A percentile compares a stretch with the other conserved stretches of the same genome.
These are phyloP conservation scores for Corchorus capsularis DNA, from an alignment of 345 rosid species.

Conservation along the genomic window DNA sequence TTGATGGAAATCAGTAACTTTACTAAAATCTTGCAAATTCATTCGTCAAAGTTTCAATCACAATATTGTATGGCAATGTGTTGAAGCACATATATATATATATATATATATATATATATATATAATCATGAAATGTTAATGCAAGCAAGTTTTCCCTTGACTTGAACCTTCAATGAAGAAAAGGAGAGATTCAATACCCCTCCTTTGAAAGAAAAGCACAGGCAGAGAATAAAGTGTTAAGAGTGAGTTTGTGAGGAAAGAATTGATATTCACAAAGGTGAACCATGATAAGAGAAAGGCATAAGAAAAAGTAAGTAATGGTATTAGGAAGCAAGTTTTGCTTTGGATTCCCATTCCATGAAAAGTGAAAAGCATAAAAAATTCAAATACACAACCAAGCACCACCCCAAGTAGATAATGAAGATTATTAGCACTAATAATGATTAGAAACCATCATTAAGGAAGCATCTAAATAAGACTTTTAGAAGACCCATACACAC, in stretches of 20 bases:
- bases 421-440: not conserved
- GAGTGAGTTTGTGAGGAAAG: constrained; percentile 1
- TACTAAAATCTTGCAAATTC: no score
- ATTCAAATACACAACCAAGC: not conserved
- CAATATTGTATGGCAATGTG: no score
- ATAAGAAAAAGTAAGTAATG: not conserved
- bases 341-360: not conserved
- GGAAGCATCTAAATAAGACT: constrained; percentile 32
- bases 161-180: not conserved
- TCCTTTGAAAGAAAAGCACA: constrained; percentile 14
- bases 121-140: not conserved
- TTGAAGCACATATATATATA: no score
- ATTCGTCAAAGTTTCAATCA: no score
- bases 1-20: not conserved
- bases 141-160: not conserved
- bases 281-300: constrained; percentile 18
- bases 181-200: not conserved
- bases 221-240: constrained; percentile 18
- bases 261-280: constrained; percentile 8
- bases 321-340: not conserved
- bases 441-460: constrained; percentile 18
- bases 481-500: constrained; percentile 33
- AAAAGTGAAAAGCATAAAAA: not conserved
- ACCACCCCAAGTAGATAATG: not conserved
- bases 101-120: no score